These are phyloP conservation scores for Coniochaeta ligniaria DNA, from an alignment of 2,329 filamentous ascomycete genomes.

Conservation along the genomic window DNA sequence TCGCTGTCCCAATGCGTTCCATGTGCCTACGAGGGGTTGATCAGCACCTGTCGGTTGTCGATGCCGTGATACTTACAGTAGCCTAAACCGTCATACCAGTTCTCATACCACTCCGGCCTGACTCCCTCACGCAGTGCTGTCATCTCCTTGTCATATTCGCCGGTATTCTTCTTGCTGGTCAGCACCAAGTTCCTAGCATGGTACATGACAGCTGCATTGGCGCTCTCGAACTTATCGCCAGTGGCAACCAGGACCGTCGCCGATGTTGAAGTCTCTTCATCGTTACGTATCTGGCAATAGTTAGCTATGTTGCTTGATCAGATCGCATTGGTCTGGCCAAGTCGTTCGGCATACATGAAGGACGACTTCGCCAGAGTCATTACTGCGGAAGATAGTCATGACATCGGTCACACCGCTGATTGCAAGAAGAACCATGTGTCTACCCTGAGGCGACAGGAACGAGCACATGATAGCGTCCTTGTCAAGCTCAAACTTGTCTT, in stretches of 20 bases:
- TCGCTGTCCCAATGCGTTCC: constrained; percentile 84
- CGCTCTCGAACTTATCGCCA: constrained; percentile 65
- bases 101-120: constrained; percentile 63
- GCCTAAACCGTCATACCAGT: constrained; percentile 87
- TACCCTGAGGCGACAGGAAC: constrained; percentile 65
- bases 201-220: constrained; percentile 77
- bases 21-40: constrained; percentile 53
- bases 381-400: constrained; percentile 60
- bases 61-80: constrained; percentile 55
- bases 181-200: constrained; percentile 65
- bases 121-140: constrained; percentile 39
- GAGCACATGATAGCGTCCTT: constrained; percentile 74
- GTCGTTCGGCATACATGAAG: constrained; percentile 47
- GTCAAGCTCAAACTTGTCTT: constrained; percentile 56
- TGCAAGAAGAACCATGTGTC: constrained; percentile 70
- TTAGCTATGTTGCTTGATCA: constrained; percentile 2
- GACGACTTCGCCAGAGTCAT: constrained; percentile 56
- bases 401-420: constrained; percentile 69
- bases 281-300: constrained; percentile 52
- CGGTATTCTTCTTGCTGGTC: constrained; percentile 31
- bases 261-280: constrained; percentile 46
- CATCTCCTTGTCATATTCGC: constrained; percentile 38
- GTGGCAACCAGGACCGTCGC: constrained; percentile 64
- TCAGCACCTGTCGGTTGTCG: not conserved
- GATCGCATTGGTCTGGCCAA: not conserved